Evolutionary conservation across 495 filamentous ascomycete species (phyloP).

Genomic region (Aspergillus sclerotioniger): DNA sequence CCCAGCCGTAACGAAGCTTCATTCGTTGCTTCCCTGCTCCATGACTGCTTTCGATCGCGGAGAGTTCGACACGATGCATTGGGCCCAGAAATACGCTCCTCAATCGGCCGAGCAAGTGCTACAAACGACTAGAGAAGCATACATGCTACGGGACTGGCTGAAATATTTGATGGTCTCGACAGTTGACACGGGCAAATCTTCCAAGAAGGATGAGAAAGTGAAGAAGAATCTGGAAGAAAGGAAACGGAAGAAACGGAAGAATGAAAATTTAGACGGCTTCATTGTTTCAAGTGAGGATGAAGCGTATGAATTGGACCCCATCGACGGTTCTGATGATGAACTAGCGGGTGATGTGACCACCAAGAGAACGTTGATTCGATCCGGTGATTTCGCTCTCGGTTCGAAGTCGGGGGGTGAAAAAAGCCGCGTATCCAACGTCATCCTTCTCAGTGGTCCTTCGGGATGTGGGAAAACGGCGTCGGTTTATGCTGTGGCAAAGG

Average conservation of each 20-base stretch:
- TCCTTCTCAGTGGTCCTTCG: constrained; percentile 83
- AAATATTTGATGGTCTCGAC: constrained; percentile 66
- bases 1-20: constrained; percentile 59
- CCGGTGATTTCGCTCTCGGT: constrained; percentile 45
- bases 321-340: constrained; percentile 65
- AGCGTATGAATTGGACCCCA: constrained; percentile 66
- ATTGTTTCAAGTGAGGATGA: constrained; percentile 85
- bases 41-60: constrained; percentile 79
- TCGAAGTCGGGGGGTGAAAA: constrained; percentile 38
- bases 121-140: constrained; percentile 68
- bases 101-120: constrained; percentile 66
- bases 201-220: constrained; percentile 41
- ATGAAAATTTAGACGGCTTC: constrained; percentile 77
- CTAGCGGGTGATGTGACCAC: constrained; percentile 35
- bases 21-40: constrained; percentile 53
- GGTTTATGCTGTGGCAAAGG: constrained; percentile 91
- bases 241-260: constrained; percentile 66
- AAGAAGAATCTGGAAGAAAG: constrained; percentile 40
- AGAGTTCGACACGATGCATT: constrained; percentile 68
- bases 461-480: constrained; percentile 94
- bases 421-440: constrained; percentile 51
- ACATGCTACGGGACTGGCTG: constrained; percentile 83
- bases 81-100: constrained; percentile 88
- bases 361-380: constrained; percentile 65
- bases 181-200: constrained; percentile 60